A percentile compares a stretch with the other conserved stretches of the same genome.
Evolutionary conservation across 192 early-diverging fungal species (phyloP).

Genomic region (Funneliformis mosseae): DNA sequence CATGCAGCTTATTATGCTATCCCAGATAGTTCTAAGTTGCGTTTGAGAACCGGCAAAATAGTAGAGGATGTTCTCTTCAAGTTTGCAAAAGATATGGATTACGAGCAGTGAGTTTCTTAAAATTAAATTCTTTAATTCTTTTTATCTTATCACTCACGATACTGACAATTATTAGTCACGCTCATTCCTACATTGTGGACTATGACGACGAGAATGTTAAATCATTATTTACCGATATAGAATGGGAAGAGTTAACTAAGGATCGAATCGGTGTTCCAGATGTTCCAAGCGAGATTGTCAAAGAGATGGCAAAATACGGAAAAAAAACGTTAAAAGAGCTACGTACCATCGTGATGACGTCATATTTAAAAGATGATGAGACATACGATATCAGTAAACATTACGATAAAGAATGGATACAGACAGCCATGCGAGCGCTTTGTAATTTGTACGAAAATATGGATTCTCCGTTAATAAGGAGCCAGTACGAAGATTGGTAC

Average conservation of each 20-base stretch:
- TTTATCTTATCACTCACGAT: conserved; percentile 24
- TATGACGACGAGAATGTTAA: conserved; percentile 27
- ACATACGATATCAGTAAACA: conserved; percentile 19
- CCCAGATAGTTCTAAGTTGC: conserved; percentile 18
- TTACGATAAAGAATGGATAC: not conserved
- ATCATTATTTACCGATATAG: conserved; percentile 14
- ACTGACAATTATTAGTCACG: conserved; percentile 27
- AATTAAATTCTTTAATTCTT: conserved; percentile 25
- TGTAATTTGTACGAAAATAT: conserved; percentile 27
- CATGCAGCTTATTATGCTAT: conserved; percentile 10
- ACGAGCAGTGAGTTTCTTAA: conserved; percentile 31
- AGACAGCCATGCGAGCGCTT: too few relatives aligned
- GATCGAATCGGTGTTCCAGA: conserved; percentile 9
- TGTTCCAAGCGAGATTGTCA: conserved; percentile 15
- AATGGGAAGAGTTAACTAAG: conserved; percentile 32
- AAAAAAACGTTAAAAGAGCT: conserved; percentile 28
- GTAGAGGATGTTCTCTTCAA: conserved; percentile 30
- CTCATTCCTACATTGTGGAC: conserved; percentile 29
- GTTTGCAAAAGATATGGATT: conserved; percentile 6
- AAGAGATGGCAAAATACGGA: conserved; percentile 25
- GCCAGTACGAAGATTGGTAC: conserved; percentile 10
- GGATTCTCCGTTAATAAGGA: conserved; percentile 4
- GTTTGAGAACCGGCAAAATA: conserved; percentile 26
- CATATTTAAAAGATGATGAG: conserved; percentile 22
- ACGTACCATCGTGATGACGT: conserved; percentile 11